These are phyloP conservation scores for Vitis hybrid DNA, from an alignment of 177 flowering plant species.

Conservation along the genomic window DNA sequence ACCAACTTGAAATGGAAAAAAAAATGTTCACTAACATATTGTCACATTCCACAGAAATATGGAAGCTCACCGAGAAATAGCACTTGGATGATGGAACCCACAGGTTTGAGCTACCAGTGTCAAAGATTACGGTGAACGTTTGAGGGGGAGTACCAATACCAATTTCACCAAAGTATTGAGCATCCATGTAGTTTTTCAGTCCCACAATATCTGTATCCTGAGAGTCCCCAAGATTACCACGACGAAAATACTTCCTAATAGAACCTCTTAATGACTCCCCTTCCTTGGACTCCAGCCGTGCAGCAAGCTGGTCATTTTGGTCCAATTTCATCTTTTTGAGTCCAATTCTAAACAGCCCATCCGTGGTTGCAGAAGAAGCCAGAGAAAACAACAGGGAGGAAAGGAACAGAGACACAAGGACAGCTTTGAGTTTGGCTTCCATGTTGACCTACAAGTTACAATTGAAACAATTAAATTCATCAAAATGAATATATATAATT, in stretches of 20 bases:
- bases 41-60: not conserved
- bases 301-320: constrained; percentile 30
- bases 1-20: not conserved
- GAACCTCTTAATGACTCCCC: constrained; percentile 20
- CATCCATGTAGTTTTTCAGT: constrained; percentile 59
- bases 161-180: constrained; percentile 77
- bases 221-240: constrained; percentile 19
- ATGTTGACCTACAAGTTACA: constrained; percentile 21
- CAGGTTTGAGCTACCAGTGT: constrained; percentile 71
- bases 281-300: constrained; percentile 28
- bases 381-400: constrained; percentile 19
- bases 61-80: constrained; percentile 50
- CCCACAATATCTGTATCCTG: constrained; percentile 33
- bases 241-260: constrained; percentile 20
- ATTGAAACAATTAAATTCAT: not conserved
- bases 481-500: not conserved
- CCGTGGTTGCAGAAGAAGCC: constrained; percentile 20
- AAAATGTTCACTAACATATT: not conserved
- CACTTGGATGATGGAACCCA: constrained; percentile 74
- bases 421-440: constrained; percentile 16
- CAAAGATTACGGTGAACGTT: constrained; percentile 71
- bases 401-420: constrained; percentile 17
- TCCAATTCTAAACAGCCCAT: constrained; percentile 38
- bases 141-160: constrained; percentile 70
- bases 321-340: constrained; percentile 41